phyloP scores from a whole-genome alignment of 352 stramenopile genomes.

The Phytopythium montanum region DNA sequence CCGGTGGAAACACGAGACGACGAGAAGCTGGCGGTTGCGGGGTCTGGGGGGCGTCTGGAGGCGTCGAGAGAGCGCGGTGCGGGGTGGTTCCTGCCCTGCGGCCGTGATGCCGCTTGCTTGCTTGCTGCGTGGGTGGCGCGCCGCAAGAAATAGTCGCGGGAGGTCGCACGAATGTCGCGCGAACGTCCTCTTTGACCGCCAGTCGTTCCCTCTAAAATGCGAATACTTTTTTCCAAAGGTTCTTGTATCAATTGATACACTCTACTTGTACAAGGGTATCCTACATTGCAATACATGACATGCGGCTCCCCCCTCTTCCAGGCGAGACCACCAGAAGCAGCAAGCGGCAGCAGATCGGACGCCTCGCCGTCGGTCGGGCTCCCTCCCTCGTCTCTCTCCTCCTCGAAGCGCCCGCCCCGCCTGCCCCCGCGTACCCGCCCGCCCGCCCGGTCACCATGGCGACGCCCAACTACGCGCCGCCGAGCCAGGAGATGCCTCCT shows the following conservation, averaged over 20 bases:
- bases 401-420: neutral
- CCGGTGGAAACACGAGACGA: too few species aligned
- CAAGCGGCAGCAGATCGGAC: neutral
- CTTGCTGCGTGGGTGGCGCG: neutral
- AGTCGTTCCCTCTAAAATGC: conserved; percentile 11
- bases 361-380: conserved; percentile 2
- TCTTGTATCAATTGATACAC: neutral
- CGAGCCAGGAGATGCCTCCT: conserved; percentile 85
- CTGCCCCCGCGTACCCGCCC: neutral
- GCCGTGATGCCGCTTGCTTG: neutral
- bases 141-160: neutral
- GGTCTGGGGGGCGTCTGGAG: too few species aligned
- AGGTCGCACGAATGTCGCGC: conserved; percentile 12
- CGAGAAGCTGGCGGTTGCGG: too few species aligned
- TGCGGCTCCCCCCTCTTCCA: conserved; percentile 1
- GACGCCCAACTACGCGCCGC: conserved; percentile 70
- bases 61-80: too few species aligned
- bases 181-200: conserved; percentile 9
- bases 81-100: too few species aligned
- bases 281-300: too few species aligned
- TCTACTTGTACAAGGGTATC: neutral
- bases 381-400: neutral
- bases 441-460: conserved; percentile 36
- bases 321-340: conserved; percentile 9
- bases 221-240: conserved; percentile 5